Evolutionary conservation across 2,329 filamentous ascomycete genomes (phyloP).

Genomic region (Pestalotiopsis sp.): DNA sequence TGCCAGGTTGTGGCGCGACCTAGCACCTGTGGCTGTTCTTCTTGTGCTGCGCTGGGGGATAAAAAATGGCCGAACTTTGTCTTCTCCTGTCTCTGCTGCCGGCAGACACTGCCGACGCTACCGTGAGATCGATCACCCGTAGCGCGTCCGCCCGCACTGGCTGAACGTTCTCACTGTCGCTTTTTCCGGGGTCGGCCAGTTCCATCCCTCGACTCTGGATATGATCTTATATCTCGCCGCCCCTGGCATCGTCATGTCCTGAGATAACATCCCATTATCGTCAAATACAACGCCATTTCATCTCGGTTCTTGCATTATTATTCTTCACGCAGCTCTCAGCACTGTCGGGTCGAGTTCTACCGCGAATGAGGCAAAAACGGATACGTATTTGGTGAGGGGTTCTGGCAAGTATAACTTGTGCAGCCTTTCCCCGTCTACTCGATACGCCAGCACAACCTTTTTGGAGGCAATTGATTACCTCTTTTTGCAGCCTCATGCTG

Average conservation of each 20-base stretch:
- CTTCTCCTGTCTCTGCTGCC: slow-evolving; percentile 2
- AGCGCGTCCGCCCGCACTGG: neutral
- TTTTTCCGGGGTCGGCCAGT: neutral
- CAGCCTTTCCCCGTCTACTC: neutral
- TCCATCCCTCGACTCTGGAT: neutral
- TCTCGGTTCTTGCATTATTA: neutral
- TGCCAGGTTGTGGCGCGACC: neutral
- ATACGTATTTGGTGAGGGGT: neutral
- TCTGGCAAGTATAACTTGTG: neutral
- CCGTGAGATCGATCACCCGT: slow-evolving; percentile 1
- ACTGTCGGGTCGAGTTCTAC: neutral
- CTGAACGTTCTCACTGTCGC: neutral
- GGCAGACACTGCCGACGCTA: slow-evolving; percentile 9
- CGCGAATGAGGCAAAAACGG: neutral
- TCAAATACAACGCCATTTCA: neutral
- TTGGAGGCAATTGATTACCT: neutral
- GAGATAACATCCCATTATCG: neutral
- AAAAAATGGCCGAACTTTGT: slow-evolving; percentile 3
- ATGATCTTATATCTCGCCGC: neutral
- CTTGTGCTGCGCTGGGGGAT: neutral
- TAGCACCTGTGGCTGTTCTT: neutral
- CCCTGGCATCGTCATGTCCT: neutral
- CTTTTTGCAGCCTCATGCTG: neutral
- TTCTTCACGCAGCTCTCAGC: neutral
- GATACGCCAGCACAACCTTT: neutral